Percentiles rank a stretch among this genome's conserved stretches.
Evolutionary conservation across 495 filamentous ascomycete genomes (phyloP).

Genomic region (Aspergillus saccharolyticus): DNA sequence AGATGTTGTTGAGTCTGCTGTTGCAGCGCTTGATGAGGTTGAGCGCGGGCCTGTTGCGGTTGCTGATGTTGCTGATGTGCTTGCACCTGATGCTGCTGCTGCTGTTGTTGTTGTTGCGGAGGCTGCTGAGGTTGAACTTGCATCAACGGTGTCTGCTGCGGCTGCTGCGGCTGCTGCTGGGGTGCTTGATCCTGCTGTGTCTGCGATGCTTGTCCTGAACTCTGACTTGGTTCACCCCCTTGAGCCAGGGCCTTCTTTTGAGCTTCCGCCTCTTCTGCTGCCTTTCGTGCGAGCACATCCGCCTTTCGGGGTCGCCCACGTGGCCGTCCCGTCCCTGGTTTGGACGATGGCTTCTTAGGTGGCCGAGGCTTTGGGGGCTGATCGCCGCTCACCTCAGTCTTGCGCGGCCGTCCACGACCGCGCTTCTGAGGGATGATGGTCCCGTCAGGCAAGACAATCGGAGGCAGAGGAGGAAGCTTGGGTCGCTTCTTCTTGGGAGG

Average conservation of each 20-base stretch:
- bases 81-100: slow-evolving; percentile 1
- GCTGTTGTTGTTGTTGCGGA: not conserved
- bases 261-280: slow-evolving; percentile 9
- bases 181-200: not conserved
- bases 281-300: slow-evolving; percentile 28
- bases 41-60: slow-evolving; percentile 2
- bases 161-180: not conserved
- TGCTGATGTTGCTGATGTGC: not conserved
- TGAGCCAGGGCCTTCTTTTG: not conserved
- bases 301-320: slow-evolving; percentile 38
- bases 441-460: slow-evolving; percentile 30
- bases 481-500: not conserved
- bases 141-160: not conserved
- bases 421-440: slow-evolving; percentile 32
- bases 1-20: not conserved
- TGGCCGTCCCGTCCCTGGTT: slow-evolving; percentile 33
- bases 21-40: not conserved
- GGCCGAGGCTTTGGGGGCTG: slow-evolving; percentile 23
- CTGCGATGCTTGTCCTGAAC: not conserved
- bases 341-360: slow-evolving; percentile 18
- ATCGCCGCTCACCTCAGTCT: slow-evolving; percentile 27
- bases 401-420: slow-evolving; percentile 38
- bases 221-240: not conserved
- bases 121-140: slow-evolving; percentile 4
- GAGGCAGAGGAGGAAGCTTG: slow-evolving; percentile 11